A percentile compares a stretch with the other conserved stretches of the same genome.
These are phyloP conservation scores for Oryza meridionalis DNA, from an alignment of 176 grass and related monocot species.

Conservation along the genomic window DNA sequence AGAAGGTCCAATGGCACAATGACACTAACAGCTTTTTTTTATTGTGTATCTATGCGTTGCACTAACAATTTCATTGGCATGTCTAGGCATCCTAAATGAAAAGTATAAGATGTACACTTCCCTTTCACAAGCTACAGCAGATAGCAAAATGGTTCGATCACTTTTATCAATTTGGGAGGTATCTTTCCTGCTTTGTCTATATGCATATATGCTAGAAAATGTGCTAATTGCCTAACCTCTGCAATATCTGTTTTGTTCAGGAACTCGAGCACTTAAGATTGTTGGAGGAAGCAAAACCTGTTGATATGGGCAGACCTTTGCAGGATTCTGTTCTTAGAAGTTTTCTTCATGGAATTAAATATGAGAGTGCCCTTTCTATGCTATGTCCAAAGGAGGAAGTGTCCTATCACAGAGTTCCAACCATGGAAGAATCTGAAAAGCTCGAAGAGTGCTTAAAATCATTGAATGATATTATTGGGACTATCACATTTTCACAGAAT, in stretches of 20 bases:
- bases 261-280: slow-evolving; percentile 61
- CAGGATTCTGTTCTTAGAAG: slow-evolving; percentile 57
- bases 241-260: slow-evolving; percentile 48
- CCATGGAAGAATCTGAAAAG: slow-evolving; percentile 54
- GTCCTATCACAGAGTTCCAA: slow-evolving; percentile 52
- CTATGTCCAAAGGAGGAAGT: slow-evolving; percentile 54
- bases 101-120: slow-evolving; percentile 83
- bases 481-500: slow-evolving; percentile 53
- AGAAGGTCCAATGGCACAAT: slow-evolving; percentile 59
- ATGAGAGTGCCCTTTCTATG: slow-evolving; percentile 64
- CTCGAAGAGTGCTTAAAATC: slow-evolving; percentile 70
- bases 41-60: slow-evolving; percentile 35
- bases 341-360: slow-evolving; percentile 69
- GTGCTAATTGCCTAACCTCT: slow-evolving; percentile 31
- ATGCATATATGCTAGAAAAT: slow-evolving; percentile 34
- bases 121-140: slow-evolving; percentile 74
- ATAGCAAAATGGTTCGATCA: slow-evolving; percentile 93
- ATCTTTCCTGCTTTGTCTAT: slow-evolving; percentile 33
- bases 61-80: slow-evolving; percentile 35
- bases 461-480: slow-evolving; percentile 54
- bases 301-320: slow-evolving; percentile 55
- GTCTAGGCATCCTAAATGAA: slow-evolving; percentile 86
- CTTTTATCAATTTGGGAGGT: slow-evolving; percentile 95
- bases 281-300: slow-evolving; percentile 56
- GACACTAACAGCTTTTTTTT: slow-evolving; percentile 31